Evolutionary conservation across 2,329 filamentous ascomycete genomes (phyloP), one percentile per base, ranked within the genome.

Genomic region (Ascochyta lentis): DNA sequence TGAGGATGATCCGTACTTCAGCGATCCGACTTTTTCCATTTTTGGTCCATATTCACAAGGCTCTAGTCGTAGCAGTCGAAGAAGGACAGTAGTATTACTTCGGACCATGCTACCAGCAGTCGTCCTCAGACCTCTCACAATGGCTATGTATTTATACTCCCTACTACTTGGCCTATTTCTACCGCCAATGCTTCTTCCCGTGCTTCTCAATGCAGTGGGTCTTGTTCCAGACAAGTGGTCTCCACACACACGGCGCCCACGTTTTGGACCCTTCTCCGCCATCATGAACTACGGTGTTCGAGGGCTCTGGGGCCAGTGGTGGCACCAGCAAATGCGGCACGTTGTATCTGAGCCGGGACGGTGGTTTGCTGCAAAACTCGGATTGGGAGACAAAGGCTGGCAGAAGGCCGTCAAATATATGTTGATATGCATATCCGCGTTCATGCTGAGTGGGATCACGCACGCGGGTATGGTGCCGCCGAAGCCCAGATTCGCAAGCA

Each of bases 281-380:
- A 50, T 59, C 10, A 12, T 22, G 6, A 27, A 13, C 2, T 35
- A 50, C 15, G 56, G 56, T 4, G 8, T 59, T 7, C 43, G 52
- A 22, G 56, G 56, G 0, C 47, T 59, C 35, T 56, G 56, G 56
- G 56, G 56, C n/a, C 52, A 37, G 12, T 56, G 52, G 52, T 59
- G 56, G 56, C 56, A 56, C 40, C 52, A 59, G 39, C 56, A 59
- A 29, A 59, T 59, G 56, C 56, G 56, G 5, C 56, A 59, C 22
- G 52, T 53, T 16, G 52, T 56, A 10, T 46, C 52, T 29, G 56
- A 59, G 23, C 56, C 56, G 2, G 56, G 56, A 2, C 27, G 56
- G 1, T 49, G 48, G 48, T 4, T 54, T 3, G 47, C 48, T 37
- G 16, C 29, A 23, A 52, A 51, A n/a, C n/a, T 49, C 6, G n/a